Conservation (phyloP, 768 basidiomycete genomes). For the Russula ochroleuca region DNA sequence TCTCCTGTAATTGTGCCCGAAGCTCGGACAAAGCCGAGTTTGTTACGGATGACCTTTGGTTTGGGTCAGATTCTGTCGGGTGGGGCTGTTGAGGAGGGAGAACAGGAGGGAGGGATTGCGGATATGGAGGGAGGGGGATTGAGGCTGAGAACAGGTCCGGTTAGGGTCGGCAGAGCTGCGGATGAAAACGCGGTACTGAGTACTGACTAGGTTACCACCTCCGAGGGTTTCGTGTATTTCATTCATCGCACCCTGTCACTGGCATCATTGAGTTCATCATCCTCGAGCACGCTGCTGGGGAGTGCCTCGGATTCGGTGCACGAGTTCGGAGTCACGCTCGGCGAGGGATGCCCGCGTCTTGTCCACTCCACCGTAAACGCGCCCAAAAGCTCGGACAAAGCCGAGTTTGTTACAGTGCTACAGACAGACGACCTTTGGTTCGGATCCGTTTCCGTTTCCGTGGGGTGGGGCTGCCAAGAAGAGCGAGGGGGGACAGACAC, state of each 20-base stretch:
- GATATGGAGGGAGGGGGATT: conserved; percentile 56
- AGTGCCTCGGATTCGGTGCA: no score
- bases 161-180: not conserved
- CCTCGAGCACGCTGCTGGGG: no score
- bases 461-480: no score
- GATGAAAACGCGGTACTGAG: conserved; percentile 31
- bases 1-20: no score
- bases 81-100: conserved; percentile 34
- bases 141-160: conserved; percentile 42
- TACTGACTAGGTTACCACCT: conserved; percentile 68
- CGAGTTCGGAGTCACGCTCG: no score
- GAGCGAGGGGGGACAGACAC: no score
- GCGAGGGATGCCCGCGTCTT: no score
- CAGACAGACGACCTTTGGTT: no score
- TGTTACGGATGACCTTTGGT: conserved; percentile 23
- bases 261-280: no score
- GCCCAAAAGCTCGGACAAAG: conserved; percentile 28
- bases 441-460: no score
- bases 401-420: no score
- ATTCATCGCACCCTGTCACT: conserved; percentile 66
- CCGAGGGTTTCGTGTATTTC: conserved; percentile 90
- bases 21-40: conserved; percentile 56
- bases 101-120: conserved; percentile 61
- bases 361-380: conserved; percentile 64
- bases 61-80: conserved; percentile 29